Evolutionary conservation across 768 basidiomycete genomes (phyloP).

Genomic region (Lentinula detonsa): DNA sequence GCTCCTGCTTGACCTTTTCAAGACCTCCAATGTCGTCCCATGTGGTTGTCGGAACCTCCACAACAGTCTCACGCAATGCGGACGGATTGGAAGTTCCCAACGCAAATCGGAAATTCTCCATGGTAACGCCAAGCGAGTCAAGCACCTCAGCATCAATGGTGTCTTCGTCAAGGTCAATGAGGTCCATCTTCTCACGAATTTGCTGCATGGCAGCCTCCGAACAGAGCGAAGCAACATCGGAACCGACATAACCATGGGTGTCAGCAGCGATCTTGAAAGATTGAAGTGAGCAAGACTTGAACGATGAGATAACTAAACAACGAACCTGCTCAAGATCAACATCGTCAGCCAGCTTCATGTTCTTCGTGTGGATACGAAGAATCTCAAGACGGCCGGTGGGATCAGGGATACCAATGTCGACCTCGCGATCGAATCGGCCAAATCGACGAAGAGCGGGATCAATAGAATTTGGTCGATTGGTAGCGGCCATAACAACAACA

Average conservation of each 20-base stretch:
- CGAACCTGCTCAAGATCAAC: conserved; percentile 92
- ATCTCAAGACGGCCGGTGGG: conserved; percentile 99
- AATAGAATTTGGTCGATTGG: conserved; percentile 98
- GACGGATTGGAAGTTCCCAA: conserved; percentile 97
- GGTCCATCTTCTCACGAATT: conserved; percentile 99
- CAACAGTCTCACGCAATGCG: conserved; percentile 97
- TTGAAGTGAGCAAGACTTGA: conserved; percentile 7
- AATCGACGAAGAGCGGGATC: conserved; percentile 98
- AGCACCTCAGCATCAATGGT: conserved; percentile 99
- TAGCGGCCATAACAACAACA: conserved; percentile 99
- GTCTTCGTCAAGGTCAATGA: conserved; percentile 93
- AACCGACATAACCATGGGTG: conserved; percentile 99
- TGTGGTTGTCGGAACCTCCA: conserved; percentile 96
- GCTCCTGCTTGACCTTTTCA: conserved; percentile 98
- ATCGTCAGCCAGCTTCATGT: conserved; percentile 97
- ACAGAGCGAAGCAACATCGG: conserved; percentile 94
- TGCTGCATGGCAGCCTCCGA: conserved; percentile 99
- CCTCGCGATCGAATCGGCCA: conserved; percentile 98
- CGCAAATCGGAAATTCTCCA: conserved; percentile 99
- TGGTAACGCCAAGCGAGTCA: conserved; percentile 97
- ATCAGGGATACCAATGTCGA: conserved; percentile 99
- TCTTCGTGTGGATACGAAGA: conserved; percentile 98
- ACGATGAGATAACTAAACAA: background rate
- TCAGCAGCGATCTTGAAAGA: conserved; percentile 85
- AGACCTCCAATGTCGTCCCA: conserved; percentile 99